Evolutionary conservation across 2,329 filamentous ascomycete genomes (phyloP).

Genomic region (Pseudogymnoascus sp.): DNA sequence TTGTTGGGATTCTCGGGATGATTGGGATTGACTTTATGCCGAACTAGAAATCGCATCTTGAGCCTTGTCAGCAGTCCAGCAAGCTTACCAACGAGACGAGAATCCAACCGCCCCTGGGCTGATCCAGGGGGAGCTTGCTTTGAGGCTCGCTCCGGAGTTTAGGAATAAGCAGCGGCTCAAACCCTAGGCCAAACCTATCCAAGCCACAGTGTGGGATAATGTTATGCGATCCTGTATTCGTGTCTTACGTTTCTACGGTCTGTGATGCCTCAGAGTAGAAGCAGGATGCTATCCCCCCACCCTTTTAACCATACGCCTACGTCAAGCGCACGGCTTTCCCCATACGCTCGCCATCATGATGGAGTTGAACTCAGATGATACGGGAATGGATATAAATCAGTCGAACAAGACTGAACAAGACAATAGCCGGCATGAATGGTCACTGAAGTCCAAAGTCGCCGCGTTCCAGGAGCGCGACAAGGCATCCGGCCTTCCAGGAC

Average conservation of each 20-base stretch:
- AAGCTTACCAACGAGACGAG: background rate
- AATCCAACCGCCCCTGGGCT: background rate
- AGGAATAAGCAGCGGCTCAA: background rate
- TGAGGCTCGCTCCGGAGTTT: background rate
- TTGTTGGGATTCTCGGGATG: background rate
- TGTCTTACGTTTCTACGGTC: background rate
- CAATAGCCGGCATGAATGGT: background rate
- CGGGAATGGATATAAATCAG: background rate
- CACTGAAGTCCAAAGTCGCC: background rate
- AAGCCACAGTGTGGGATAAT: background rate
- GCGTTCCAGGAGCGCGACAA: background rate
- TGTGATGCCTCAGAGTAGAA: background rate
- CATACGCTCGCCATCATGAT: background rate
- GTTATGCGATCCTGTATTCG: background rate
- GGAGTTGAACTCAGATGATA: background rate
- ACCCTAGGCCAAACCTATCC: background rate
- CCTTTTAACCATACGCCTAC: background rate
- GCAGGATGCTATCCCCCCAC: background rate
- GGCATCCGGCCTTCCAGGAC: slow-evolving; percentile 16
- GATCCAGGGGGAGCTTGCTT: background rate
- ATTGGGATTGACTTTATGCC: background rate
- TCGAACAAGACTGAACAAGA: background rate
- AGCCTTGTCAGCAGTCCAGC: background rate
- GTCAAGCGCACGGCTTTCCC: background rate
- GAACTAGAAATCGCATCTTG: background rate